phyloP scores from a whole-genome alignment of 2,329 filamentous ascomycete species.

The Diplodia intermedia region DNA sequence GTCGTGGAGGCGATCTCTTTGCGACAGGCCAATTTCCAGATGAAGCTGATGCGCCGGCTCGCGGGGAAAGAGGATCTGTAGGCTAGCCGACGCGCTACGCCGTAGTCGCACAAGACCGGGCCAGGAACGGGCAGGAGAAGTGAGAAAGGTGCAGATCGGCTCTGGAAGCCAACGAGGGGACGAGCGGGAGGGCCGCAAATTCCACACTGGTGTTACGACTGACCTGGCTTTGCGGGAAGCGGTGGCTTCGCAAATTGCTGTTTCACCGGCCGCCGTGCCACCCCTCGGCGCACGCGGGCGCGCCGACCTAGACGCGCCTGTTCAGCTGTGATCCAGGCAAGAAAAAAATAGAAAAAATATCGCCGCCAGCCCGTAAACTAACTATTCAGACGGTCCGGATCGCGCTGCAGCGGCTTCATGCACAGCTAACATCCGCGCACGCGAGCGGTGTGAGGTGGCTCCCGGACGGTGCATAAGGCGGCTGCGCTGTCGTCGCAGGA shows the following conservation, averaged over 20 bases:
- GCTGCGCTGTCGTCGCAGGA: constrained; percentile 27
- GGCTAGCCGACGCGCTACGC: constrained; percentile 28
- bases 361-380: constrained; percentile 24
- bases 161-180: constrained; percentile 16
- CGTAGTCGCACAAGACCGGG: constrained; percentile 29
- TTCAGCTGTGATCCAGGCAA: constrained; percentile 30
- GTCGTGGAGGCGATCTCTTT: constrained; percentile 28
- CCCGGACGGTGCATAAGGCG: constrained; percentile 24
- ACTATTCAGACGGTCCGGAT: constrained; percentile 28
- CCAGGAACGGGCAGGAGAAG: constrained; percentile 31
- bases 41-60: constrained; percentile 27
- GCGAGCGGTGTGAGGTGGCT: constrained; percentile 32
- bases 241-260: constrained; percentile 30
- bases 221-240: constrained; percentile 21
- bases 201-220: constrained; percentile 27
- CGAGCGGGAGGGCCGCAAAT: constrained; percentile 18
- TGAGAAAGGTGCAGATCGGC: constrained; percentile 31
- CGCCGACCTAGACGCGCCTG: constrained; percentile 26
- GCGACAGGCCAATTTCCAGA: constrained; percentile 30
- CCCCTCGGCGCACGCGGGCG: constrained; percentile 20
- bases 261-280: constrained; percentile 30
- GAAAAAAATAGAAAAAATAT: constrained; percentile 13
- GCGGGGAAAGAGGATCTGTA: constrained; percentile 32
- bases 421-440: constrained; percentile 19
- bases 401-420: constrained; percentile 28